Base-by-base conservation (phyloP, 192 early-diverging fungal species). In the Borealophlyctis nickersoniae region DNA sequence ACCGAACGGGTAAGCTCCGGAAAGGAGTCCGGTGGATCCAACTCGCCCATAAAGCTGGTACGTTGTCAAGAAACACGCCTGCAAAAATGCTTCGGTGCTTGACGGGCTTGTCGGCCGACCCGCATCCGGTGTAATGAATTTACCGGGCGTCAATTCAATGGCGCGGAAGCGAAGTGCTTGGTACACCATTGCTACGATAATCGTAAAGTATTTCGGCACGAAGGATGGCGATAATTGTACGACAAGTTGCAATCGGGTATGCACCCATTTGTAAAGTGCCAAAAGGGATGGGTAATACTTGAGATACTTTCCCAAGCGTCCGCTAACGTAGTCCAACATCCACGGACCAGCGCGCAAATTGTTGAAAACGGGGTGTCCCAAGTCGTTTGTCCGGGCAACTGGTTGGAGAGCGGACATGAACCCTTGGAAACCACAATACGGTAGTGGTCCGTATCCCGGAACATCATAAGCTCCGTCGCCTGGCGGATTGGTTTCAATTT, bases 361-460 rank as follows among this genome's bases (percentile, higher is more conserved):
- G 27, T 70, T 78, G 65, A 91, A 97, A 54, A 99, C 80, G 2
- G 94, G 88, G 67, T 96, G 94, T 3, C 97, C 93, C 65, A 98
- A 73, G 69, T 99, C 89, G 64, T 95, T 99, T 52, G 80, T 80
- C 7, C 84, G 81, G 27, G 92, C 90, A 19, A 94, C 89, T 2
- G 85, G 79, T n/a, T 78, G 74, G 14, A 96, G 78, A 2, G 88
- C 86, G 24, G 92, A 88, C 60, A 92, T 84, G 65, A 92, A 93
- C 1, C 97, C 97, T 77, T 97, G 91, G 22, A 99, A 64, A 3
- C 97, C 97, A 69, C 90, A 91, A 69, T 96, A 99, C 0, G 90
- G 74, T 7, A 97, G 70, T 13, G 70, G 49, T 0, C 95, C 97
- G 66, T 86, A 78, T n/a, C 83, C 86, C 1, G 97, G 95, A 39